phyloP scores from a whole-genome alignment of 2,329 filamentous ascomycete genomes.

The Graphilbum ipis-grandicollis region DNA sequence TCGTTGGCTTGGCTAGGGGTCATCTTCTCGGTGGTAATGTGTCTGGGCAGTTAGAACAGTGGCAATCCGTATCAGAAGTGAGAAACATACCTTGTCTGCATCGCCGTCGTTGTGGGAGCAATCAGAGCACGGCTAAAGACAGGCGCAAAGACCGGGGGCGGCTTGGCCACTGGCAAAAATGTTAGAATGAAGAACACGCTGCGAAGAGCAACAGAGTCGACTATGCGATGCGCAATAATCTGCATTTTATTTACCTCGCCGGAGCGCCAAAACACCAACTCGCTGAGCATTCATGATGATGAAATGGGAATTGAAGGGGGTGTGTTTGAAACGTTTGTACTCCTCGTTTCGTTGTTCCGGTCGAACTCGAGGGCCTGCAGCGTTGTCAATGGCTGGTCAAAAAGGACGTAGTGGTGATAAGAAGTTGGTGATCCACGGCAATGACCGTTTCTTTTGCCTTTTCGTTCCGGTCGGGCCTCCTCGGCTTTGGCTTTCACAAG shows the following conservation, averaged over 20 bases:
- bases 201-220: no score
- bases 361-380: no score
- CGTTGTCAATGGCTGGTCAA: neutral
- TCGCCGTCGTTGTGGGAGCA: conserved; percentile 21
- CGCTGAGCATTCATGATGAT: conserved; percentile 36
- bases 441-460: neutral
- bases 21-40: conserved; percentile 39
- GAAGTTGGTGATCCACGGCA: neutral
- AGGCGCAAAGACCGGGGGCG: conserved; percentile 29
- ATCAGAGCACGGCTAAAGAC: conserved; percentile 29
- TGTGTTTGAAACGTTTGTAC: conserved; percentile 7
- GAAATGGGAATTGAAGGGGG: conserved; percentile 1
- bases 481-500: conserved; percentile 22
- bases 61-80: no score
- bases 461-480: conserved; percentile 16
- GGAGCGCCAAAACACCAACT: conserved; percentile 39
- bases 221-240: neutral
- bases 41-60: conserved; percentile 15
- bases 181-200: neutral
- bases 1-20: conserved; percentile 33
- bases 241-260: conserved; percentile 28
- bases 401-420: neutral
- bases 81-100: conserved; percentile 26
- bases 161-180: conserved; percentile 24
- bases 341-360: no score